Conservation (phyloP, 2,329 filamentous ascomycete species). For the Hypocrella siamensis region DNA sequence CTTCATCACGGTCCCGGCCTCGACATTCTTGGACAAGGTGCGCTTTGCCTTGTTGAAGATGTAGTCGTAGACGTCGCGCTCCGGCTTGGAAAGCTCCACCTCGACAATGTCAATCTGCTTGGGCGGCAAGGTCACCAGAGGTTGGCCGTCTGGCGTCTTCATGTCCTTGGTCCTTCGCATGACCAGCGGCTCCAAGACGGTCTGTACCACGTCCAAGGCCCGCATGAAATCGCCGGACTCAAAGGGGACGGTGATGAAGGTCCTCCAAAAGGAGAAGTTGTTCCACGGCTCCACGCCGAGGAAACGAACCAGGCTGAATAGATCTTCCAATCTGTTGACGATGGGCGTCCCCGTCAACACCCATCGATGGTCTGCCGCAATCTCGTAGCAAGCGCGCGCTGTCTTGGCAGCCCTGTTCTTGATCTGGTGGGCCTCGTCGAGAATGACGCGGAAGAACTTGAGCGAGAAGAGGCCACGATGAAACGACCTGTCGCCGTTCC, state of each 20-base stretch:
- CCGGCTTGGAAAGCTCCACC: constrained; percentile 69
- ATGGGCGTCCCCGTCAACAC: constrained; percentile 90
- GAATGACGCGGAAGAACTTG: constrained; percentile 85
- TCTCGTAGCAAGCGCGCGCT: constrained; percentile 83
- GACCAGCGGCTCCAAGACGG: constrained; percentile 88
- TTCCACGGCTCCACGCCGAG: constrained; percentile 93
- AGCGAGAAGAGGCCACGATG: constrained; percentile 75
- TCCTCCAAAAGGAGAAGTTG: constrained; percentile 98
- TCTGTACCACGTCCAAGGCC: constrained; percentile 91
- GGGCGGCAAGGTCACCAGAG: constrained; percentile 64
- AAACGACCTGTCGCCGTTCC: constrained; percentile 46
- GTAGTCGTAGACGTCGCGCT: constrained; percentile 84
- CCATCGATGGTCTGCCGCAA: constrained; percentile 78
- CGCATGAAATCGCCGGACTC: constrained; percentile 90
- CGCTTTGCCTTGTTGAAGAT: constrained; percentile 72
- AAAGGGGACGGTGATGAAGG: constrained; percentile 94
- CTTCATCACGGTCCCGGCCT: constrained; percentile 85
- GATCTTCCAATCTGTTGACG: constrained; percentile 85
- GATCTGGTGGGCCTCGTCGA: constrained; percentile 91
- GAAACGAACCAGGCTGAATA: constrained; percentile 88
- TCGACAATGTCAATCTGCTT: constrained; percentile 75
- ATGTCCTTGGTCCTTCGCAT: constrained; percentile 93
- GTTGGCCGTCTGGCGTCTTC: constrained; percentile 72
- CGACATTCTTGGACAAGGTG: constrained; percentile 73
- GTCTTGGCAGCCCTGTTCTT: constrained; percentile 87